Evolutionary conservation across 2,329 filamentous ascomycete species (phyloP).

Genomic region (Thelonectria blattea): DNA sequence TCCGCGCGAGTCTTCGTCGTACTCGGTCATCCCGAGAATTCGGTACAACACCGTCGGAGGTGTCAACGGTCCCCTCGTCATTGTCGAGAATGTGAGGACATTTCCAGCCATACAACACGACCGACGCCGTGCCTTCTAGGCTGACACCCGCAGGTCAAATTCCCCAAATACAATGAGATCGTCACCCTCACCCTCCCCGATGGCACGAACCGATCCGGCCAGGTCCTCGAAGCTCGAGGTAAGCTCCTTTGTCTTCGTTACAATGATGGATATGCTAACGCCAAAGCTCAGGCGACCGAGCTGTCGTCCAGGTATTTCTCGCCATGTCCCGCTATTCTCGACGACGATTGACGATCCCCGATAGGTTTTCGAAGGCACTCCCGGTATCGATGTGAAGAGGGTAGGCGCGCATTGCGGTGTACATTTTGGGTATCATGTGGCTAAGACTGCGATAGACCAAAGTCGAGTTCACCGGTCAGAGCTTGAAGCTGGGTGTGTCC

Average conservation of each 20-base stretch:
- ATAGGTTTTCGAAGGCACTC: conserved; percentile 95
- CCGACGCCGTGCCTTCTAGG: conserved; percentile 21
- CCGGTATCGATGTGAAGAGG: conserved; percentile 99
- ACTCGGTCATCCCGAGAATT: conserved; percentile 67
- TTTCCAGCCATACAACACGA: not conserved
- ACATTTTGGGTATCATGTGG: conserved; percentile 10
- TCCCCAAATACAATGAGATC: conserved; percentile 96
- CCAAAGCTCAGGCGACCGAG: conserved; percentile 74
- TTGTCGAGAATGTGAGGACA: conserved; percentile 83
- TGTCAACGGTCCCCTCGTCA: conserved; percentile 96
- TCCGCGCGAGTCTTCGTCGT: conserved; percentile 64
- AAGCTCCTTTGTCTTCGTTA: conserved; percentile 35
- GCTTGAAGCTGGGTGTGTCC: conserved; percentile 96
- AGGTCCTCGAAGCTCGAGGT: conserved; percentile 98
- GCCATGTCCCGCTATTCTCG: conserved; percentile 16
- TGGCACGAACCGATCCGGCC: conserved; percentile 90
- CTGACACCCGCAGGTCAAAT: conserved; percentile 78
- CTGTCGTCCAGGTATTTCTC: conserved; percentile 83
- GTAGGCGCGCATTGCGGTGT: conserved; percentile 51
- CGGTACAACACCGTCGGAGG: conserved; percentile 98
- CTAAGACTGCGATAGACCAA: conserved; percentile 69
- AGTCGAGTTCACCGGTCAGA: conserved; percentile 97
- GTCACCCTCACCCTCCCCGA: conserved; percentile 94
- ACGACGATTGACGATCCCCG: conserved; percentile 34
- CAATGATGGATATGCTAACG: conserved; percentile 30